Conservation (phyloP, 2,329 filamentous ascomycete genomes). For the Aspergillus candidus region DNA sequence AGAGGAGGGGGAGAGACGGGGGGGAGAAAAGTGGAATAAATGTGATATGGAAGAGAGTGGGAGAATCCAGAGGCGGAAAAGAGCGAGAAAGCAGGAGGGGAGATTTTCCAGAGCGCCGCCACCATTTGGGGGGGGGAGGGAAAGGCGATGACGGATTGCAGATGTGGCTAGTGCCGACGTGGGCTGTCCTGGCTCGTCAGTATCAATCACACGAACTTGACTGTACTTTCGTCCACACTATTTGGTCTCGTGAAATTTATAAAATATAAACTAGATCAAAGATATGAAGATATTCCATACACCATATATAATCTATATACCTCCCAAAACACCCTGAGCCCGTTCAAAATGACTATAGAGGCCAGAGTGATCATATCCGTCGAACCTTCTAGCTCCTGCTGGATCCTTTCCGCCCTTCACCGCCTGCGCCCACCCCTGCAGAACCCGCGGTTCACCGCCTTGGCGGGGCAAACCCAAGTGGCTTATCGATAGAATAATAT, state of each 20-base stretch:
- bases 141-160: conserved; percentile 16
- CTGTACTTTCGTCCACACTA: not conserved
- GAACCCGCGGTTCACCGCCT: conserved; percentile 15
- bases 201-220: not conserved
- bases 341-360: conserved; percentile 6
- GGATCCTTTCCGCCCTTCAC: conserved; percentile 21
- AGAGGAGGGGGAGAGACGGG: conserved; percentile 17
- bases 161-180: conserved; percentile 20
- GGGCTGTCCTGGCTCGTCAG: conserved; percentile 15
- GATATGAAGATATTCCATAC: not conserved
- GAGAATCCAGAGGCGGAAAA: conserved; percentile 12
- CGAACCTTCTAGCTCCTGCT: conserved; percentile 39
- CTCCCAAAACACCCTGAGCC: not conserved
- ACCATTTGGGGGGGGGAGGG: conserved; percentile 28
- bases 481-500: conserved; percentile 15
- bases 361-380: conserved; percentile 13
- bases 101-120: conserved; percentile 38
- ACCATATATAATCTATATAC: not conserved
- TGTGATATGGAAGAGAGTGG: conserved; percentile 7
- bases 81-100: conserved; percentile 24
- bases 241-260: not conserved
- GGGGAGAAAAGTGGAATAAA: conserved; percentile 10
- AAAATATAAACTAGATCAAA: not conserved
- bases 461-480: conserved; percentile 11
- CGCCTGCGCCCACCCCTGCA: conserved; percentile 19